phyloP scores from a whole-genome alignment of 2,329 filamentous ascomycete species.

The Kalmusia sp. region DNA sequence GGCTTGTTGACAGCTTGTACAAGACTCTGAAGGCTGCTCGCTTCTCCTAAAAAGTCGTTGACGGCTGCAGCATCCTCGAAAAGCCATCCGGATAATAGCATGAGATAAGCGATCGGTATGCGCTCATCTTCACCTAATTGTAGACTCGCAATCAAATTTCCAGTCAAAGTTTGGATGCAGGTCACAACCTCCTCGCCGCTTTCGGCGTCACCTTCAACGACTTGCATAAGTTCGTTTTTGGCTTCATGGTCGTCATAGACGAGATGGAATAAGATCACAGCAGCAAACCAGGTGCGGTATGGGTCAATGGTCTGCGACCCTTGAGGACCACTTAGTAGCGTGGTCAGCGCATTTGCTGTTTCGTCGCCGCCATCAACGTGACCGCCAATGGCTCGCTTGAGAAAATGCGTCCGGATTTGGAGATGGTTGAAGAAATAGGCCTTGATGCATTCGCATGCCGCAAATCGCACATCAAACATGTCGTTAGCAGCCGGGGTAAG shows the following conservation, averaged over 20 bases:
- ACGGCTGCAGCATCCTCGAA: slow-evolving; percentile 92
- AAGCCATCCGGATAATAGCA: slow-evolving; percentile 86
- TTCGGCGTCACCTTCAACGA: slow-evolving; percentile 87
- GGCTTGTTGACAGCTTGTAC: slow-evolving; percentile 72
- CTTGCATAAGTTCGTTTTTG: slow-evolving; percentile 78
- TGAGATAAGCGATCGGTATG: slow-evolving; percentile 83
- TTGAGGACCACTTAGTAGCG: slow-evolving; percentile 73
- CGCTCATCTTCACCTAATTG: slow-evolving; percentile 79
- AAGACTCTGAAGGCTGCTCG: slow-evolving; percentile 87
- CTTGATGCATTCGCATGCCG: slow-evolving; percentile 89
- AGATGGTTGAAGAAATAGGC: slow-evolving; percentile 87
- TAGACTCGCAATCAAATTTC: slow-evolving; percentile 82
- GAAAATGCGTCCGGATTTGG: slow-evolving; percentile 83
- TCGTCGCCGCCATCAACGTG: slow-evolving; percentile 79
- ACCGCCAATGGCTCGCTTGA: slow-evolving; percentile 87
- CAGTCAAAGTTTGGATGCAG: slow-evolving; percentile 85
- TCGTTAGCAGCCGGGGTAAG: slow-evolving; percentile 71
- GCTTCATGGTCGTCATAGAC: slow-evolving; percentile 80
- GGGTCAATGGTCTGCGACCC: slow-evolving; percentile 74
- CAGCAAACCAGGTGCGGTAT: slow-evolving; percentile 89
- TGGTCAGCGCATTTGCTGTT: slow-evolving; percentile 86
- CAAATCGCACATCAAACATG: slow-evolving; percentile 80
- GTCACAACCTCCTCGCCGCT: slow-evolving; percentile 95
- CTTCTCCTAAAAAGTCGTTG: slow-evolving; percentile 91
- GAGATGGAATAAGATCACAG: slow-evolving; percentile 84